A percentile compares a stretch with the other conserved stretches of the same genome.
phyloP scores from a whole-genome alignment of 345 rosid genomes.

The Eucalyptus tenuipes region DNA sequence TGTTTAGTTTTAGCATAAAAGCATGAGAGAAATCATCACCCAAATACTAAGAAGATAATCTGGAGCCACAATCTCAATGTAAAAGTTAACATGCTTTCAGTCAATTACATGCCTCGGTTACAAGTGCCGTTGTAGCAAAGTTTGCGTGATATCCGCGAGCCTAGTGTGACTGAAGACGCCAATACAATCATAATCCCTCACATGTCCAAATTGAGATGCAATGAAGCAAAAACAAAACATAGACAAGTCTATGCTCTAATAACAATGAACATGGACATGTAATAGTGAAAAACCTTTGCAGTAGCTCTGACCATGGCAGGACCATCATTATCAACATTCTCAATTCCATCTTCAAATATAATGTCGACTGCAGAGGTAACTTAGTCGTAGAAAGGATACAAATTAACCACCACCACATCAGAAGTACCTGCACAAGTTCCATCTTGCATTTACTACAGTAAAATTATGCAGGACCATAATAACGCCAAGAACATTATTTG shows the following conservation, averaged over 20 bases:
- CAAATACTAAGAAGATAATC: neutral
- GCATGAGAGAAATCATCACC: neutral
- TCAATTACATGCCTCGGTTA: neutral
- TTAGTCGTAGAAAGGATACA: neutral
- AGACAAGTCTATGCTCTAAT: neutral
- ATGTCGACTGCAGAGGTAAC: constrained; percentile 65
- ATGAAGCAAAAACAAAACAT: neutral
- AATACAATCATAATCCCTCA: neutral
- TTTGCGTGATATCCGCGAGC: accelerated
- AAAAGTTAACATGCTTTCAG: neutral
- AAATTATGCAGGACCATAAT: too few species aligned
- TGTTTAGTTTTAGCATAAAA: neutral
- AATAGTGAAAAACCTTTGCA: constrained; percentile 46
- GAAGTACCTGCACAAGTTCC: too few species aligned
- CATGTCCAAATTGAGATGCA: neutral
- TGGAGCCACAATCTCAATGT: accelerated
- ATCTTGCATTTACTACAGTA: too few species aligned
- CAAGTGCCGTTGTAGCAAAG: neutral
- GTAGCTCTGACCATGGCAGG: constrained; percentile 95
- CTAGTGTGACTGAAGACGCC: neutral
- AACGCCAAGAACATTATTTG: too few species aligned
- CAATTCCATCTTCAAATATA: constrained; percentile 92
- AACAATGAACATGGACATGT: neutral
- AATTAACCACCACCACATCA: too few species aligned
- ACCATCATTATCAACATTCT: constrained; percentile 94